Percentiles rank a stretch among this genome's conserved stretches.
Evolutionary conservation across 2,329 filamentous ascomycete genomes (phyloP).

Genomic region (Reticulascus tulasneorum): DNA sequence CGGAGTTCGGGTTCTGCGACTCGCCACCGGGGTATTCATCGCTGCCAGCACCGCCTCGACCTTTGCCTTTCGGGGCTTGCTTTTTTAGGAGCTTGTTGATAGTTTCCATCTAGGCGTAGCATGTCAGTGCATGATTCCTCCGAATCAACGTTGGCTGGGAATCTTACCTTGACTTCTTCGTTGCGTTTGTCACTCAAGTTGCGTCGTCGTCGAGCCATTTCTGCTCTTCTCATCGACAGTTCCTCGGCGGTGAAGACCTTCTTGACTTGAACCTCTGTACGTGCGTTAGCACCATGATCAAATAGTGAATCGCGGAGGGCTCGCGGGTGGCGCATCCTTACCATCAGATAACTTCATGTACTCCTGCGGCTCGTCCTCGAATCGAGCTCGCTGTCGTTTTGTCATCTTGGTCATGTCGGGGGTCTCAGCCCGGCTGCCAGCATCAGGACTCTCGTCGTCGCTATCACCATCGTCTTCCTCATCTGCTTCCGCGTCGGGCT

Average conservation of each 20-base stretch:
- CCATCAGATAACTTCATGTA: constrained; percentile 60
- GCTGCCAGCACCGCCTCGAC: constrained; percentile 42
- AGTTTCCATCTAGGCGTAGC: constrained; percentile 66
- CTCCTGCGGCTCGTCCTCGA: constrained; percentile 51
- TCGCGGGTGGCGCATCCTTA: constrained; percentile 24
- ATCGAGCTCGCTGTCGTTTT: constrained; percentile 55
- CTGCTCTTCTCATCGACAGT: constrained; percentile 56
- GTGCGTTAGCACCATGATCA: constrained; percentile 7
- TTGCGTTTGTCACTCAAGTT: constrained; percentile 63
- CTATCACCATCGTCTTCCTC: constrained; percentile 43
- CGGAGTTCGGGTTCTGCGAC: constrained; percentile 48
- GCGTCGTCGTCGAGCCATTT: constrained; percentile 58
- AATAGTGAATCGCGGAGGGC: background rate
- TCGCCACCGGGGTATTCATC: constrained; percentile 47
- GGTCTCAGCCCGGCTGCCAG: constrained; percentile 44
- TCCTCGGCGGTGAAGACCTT: constrained; percentile 60
- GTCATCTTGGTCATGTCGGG: constrained; percentile 58
- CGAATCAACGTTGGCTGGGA: no score
- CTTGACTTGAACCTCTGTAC: constrained; percentile 59
- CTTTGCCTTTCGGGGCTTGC: constrained; percentile 71
- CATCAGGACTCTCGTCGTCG: constrained; percentile 35
- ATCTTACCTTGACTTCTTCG: constrained; percentile 57
- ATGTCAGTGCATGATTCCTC: background rate
- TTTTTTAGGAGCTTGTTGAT: constrained; percentile 89
- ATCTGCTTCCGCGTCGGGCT: constrained; percentile 34